Evolutionary conservation across 2,329 filamentous ascomycete species (phyloP).

Genomic region (Talaromyces sp.): DNA sequence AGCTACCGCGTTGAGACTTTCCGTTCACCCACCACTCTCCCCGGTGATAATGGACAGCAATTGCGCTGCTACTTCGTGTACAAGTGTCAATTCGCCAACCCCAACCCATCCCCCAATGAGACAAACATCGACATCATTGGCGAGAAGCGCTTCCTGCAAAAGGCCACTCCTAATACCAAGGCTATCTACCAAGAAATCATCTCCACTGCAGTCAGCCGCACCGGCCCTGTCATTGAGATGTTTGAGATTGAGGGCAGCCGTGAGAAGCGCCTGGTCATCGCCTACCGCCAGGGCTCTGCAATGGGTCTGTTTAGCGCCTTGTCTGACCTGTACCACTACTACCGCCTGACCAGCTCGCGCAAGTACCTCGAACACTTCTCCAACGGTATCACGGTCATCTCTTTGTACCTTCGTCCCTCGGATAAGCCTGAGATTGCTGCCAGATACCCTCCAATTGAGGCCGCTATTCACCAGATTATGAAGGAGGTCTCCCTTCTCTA

Average conservation of each 20-base stretch:
- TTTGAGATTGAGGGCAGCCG: conserved; percentile 90
- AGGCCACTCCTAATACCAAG: conserved; percentile 94
- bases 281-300: conserved; percentile 90
- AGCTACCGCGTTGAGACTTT: conserved; percentile 96
- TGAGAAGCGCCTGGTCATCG: conserved; percentile 92
- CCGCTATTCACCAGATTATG: conserved; percentile 97
- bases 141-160: conserved; percentile 91
- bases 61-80: conserved; percentile 99
- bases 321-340: conserved; percentile 97
- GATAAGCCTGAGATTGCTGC: conserved; percentile 58
- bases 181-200: conserved; percentile 95
- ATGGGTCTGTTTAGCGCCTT: conserved; percentile 92
- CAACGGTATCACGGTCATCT: conserved; percentile 97
- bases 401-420: conserved; percentile 83
- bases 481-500: conserved; percentile 97
- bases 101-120: conserved; percentile 73
- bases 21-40: conserved; percentile 81
- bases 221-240: conserved; percentile 94
- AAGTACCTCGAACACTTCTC: conserved; percentile 99
- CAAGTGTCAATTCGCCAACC: conserved; percentile 85
- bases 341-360: conserved; percentile 90
- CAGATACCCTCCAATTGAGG: conserved; percentile 78
- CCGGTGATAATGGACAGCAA: conserved; percentile 73
- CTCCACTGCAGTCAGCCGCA: conserved; percentile 77
- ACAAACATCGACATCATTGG: conserved; percentile 89